Base-by-base conservation (phyloP, 1,284 basidiomycete species). In the Rhodotorula sp. region DNA sequence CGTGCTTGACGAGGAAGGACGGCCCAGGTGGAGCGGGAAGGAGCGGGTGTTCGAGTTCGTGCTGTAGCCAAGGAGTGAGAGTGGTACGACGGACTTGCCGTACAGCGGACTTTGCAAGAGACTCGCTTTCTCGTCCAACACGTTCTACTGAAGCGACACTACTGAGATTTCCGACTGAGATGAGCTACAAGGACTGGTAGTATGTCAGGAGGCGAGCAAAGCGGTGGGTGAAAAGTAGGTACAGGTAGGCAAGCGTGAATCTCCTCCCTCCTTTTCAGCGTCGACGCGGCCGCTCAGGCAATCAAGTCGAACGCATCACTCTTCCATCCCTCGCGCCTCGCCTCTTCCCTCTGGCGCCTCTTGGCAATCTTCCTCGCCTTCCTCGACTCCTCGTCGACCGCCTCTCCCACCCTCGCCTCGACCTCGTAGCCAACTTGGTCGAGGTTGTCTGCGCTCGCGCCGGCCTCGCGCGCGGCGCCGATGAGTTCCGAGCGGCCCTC, bases 301-400 rank as follows among this genome's bases (percentile, higher is more conserved):
- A 51, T 36, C n/a, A 78, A 54, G 64, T 79, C 76, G 63, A 83
- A 83, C 2, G 80, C 80, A 9, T 80, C 76, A 9, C 71, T 76
- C 70, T 79, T 78, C 82, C 82, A 83, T n/a, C 82, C 82, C 32
- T 79, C 78, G 30, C 76, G 75, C 54, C 73, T 73, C 71, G 79
- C 79, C 59, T 81, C 67, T 71, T 82, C 81, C 58, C 81, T 66
- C 56, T 79, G 71, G 73, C 80, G 70, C 71, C 80, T 76, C 71
- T 80, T 68, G 58, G 74, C 72, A 1, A 77, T 77, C 65, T 77
- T 78, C 24, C 74, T 73, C 59, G 77, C 78, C 39, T 66, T 52
- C 32, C 59, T 49, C n/a, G 34, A 76, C 69, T 79, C 79, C 64
- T 79, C 75, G 70, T 79, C 67, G 63, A 77, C 82, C 67, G 79